These are phyloP conservation scores for Kingdonia uniflora DNA, from an alignment of 164 flowering plant genomes.

Conservation along the genomic window DNA sequence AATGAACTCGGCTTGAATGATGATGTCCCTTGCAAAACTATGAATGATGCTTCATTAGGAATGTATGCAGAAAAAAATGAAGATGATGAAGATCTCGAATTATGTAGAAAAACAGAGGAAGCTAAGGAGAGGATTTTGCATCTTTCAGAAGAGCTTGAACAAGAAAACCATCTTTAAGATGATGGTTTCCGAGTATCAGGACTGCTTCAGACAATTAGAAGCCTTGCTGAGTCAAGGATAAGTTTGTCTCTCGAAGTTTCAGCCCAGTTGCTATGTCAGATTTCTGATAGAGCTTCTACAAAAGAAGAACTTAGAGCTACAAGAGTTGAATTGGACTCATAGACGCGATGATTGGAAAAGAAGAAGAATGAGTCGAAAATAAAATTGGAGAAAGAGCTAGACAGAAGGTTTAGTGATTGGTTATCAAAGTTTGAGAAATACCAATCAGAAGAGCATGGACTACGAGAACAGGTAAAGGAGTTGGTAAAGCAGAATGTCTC, in stretches of 20 bases:
- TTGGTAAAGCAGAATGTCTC: constrained; percentile 93
- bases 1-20: no score
- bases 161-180: constrained; percentile 30
- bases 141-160: constrained; percentile 52
- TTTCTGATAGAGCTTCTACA: constrained; percentile 44
- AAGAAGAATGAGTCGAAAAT: constrained; percentile 71
- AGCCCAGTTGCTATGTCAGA: constrained; percentile 36
- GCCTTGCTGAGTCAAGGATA: constrained; percentile 39
- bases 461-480: constrained; percentile 83
- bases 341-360: constrained; percentile 44
- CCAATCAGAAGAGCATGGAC: constrained; percentile 76
- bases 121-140: constrained; percentile 49
- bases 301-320: constrained; percentile 40
- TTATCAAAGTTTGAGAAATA: constrained; percentile 68
- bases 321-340: constrained; percentile 39
- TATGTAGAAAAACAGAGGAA: constrained; percentile 41
- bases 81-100: constrained; percentile 35
- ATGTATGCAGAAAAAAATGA: constrained; percentile 14
- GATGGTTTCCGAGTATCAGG: constrained; percentile 27
- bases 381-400: constrained; percentile 70
- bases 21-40: constrained; percentile 8
- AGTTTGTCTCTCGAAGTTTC: constrained; percentile 65
- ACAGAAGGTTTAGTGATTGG: constrained; percentile 86
- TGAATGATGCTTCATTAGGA: constrained; percentile 10
- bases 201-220: constrained; percentile 41